These are phyloP conservation scores for Fusarium sp. DNA, from an alignment of 2,329 filamentous ascomycete species.

Conservation along the genomic window DNA sequence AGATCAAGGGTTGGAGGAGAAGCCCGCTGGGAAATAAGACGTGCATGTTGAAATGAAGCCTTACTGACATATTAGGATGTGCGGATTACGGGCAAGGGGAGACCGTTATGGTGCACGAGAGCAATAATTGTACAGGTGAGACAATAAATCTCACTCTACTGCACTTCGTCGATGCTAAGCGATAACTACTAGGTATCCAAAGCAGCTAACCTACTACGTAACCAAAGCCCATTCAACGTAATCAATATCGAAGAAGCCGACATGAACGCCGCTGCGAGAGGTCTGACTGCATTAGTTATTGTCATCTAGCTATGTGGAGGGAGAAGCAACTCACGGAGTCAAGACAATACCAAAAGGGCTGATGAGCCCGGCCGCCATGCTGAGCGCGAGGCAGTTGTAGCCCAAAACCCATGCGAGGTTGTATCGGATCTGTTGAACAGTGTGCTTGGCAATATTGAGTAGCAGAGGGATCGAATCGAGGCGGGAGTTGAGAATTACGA, in stretches of 20 bases:
- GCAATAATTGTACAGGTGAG: background rate
- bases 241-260: background rate
- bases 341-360: background rate
- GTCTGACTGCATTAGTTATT: background rate
- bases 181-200: background rate
- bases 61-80: background rate
- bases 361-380: slow-evolving; percentile 5
- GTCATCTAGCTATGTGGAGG: background rate
- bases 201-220: background rate
- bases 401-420: slow-evolving; percentile 8
- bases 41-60: background rate
- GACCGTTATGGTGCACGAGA: no score
- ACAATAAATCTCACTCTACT: no score
- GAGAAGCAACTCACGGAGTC: background rate
- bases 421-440: slow-evolving; percentile 1
- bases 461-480: background rate
- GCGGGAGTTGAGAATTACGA: slow-evolving; percentile 10
- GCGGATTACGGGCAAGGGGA: background rate
- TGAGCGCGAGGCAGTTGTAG: slow-evolving; percentile 3
- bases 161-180: background rate
- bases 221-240: slow-evolving; percentile 1
- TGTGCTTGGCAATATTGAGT: background rate
- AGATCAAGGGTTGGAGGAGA: background rate
- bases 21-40: background rate
- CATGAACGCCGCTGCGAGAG: background rate